Base-by-base conservation (phyloP, 768 basidiomycete genomes). In the Glaciozyma antarctica region DNA sequence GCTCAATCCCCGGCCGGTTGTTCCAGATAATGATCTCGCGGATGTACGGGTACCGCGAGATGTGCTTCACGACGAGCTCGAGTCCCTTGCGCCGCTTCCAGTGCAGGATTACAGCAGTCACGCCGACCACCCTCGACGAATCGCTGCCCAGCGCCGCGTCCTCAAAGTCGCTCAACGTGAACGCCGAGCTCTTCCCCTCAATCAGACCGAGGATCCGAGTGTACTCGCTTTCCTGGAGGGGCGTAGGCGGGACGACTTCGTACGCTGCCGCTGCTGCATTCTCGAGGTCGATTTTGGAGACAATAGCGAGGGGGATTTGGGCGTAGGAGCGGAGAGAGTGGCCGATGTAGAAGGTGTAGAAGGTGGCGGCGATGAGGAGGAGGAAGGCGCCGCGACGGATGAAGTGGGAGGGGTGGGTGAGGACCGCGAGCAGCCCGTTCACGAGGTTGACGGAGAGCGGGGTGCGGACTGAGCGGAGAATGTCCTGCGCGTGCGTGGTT, bases 11-110 rank as follows among this genome's bases (percentile, higher is more conserved):
- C 0, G 55, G 62, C 13, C 43, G 32, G 47, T 72, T 68, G 58
- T 72, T 72, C 71, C 71, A 72, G n/a, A 70, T 52, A 57, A 72
- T 68, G 43, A 70, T 62, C 61, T 72, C 71, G 17, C 67, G 62
- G n/a, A 72, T 49, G 53, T 66, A 72, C 0, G 71, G 71, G 49
- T 68, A 70, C 19, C 55, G 28, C 4, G 64, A 41, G n/a, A 69
- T 48, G 41, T 67, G 62, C 41, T 51, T 53, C 9, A 68, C 17
- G n/a, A 70, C 64, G 15, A 72, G 53, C 24, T 70, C 54, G 34
- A 66, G 60, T 0, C 53, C 60, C 55, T 54, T 64, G 19, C 44
- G 38, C 8, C 64, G 34, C 47, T 68, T 60, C 58, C 54, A 62
- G 45, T 69, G 59, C 32, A 69, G 30, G 7, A 69, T 22, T n/a